Percentiles rank a stretch among this genome's conserved stretches.
These are phyloP conservation scores for Elsinoe arachidis DNA, from an alignment of 2,329 filamentous ascomycete genomes.

Conservation along the genomic window DNA sequence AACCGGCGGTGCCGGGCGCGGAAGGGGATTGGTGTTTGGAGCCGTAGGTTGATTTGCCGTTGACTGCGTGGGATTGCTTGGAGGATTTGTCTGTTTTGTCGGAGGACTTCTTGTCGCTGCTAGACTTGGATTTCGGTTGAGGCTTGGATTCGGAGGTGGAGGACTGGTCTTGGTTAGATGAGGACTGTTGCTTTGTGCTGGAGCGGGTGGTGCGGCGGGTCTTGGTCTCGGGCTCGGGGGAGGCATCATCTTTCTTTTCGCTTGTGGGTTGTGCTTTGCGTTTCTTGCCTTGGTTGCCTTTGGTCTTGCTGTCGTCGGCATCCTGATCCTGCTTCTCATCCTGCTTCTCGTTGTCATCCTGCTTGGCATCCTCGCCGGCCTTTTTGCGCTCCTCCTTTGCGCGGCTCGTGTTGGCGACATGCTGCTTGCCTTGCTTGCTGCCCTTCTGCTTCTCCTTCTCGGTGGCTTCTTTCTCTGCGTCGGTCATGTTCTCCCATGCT, in stretches of 20 bases:
- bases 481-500: slow-evolving; percentile 41
- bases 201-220: slow-evolving; percentile 3
- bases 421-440: slow-evolving; percentile 36
- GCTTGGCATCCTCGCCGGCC: slow-evolving; percentile 26
- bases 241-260: slow-evolving; percentile 31
- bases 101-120: slow-evolving; percentile 12
- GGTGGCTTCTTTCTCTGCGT: slow-evolving; percentile 37
- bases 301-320: slow-evolving; percentile 14
- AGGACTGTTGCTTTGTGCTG: not conserved
- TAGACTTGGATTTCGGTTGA: not conserved
- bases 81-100: not conserved
- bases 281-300: slow-evolving; percentile 16
- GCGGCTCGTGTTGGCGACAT: slow-evolving; percentile 35
- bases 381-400: slow-evolving; percentile 34
- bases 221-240: slow-evolving; percentile 20
- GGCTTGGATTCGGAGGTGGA: too few relatives aligned
- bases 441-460: slow-evolving; percentile 31
- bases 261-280: slow-evolving; percentile 21
- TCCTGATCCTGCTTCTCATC: slow-evolving; percentile 15
- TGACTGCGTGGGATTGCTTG: slow-evolving; percentile 22
- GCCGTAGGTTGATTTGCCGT: slow-evolving; percentile 21
- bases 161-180: too few relatives aligned
- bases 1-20: slow-evolving; percentile 25
- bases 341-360: slow-evolving; percentile 21
- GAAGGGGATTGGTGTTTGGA: slow-evolving; percentile 26